These are phyloP conservation scores for Tilletia setariae DNA, from an alignment of 1,284 basidiomycete genomes.

Conservation along the genomic window DNA sequence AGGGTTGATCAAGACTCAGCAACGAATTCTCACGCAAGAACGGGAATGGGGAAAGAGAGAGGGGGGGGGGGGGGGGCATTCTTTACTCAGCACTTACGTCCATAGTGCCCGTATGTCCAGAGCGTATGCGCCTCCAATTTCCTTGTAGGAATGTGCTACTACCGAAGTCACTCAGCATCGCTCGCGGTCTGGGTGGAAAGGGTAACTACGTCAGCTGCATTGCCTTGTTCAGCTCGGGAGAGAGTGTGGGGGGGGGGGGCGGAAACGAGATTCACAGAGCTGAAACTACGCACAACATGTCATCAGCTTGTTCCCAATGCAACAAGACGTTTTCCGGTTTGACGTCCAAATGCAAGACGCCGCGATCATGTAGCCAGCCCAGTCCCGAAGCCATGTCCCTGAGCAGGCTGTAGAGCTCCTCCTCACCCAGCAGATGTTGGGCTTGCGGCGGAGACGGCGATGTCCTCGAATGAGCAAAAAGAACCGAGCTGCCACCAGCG, in stretches of 20 bases:
- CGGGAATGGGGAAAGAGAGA: not conserved
- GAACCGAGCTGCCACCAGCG: too few species aligned
- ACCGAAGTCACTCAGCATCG: slow-evolving; percentile 90
- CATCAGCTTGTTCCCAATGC: slow-evolving; percentile 80
- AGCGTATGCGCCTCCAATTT: slow-evolving; percentile 52
- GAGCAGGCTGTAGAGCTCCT: slow-evolving; percentile 44
- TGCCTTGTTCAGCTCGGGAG: too few species aligned
- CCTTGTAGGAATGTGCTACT: slow-evolving; percentile 62
- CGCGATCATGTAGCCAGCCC: slow-evolving; percentile 45
- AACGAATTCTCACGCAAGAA: too few species aligned
- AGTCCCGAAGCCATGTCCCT: slow-evolving; percentile 45
- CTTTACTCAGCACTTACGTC: slow-evolving; percentile 55
- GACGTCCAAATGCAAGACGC: slow-evolving; percentile 77
- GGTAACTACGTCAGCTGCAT: slow-evolving; percentile 13
- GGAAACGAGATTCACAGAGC: too few species aligned
- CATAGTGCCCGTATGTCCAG: slow-evolving; percentile 88
- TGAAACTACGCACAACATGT: slow-evolving; percentile 59
- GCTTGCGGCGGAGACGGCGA: not conserved
- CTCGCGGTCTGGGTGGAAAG: slow-evolving; percentile 55
- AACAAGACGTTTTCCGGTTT: slow-evolving; percentile 89
- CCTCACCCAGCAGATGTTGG: slow-evolving; percentile 41
- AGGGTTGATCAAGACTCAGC: too few species aligned
- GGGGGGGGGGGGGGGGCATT: not conserved
- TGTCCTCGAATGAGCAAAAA: too few species aligned
- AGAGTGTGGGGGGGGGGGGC: too few species aligned